These are phyloP conservation scores for Davidsoniella virescens DNA, from an alignment of 2,329 filamentous ascomycete species.

Conservation along the genomic window DNA sequence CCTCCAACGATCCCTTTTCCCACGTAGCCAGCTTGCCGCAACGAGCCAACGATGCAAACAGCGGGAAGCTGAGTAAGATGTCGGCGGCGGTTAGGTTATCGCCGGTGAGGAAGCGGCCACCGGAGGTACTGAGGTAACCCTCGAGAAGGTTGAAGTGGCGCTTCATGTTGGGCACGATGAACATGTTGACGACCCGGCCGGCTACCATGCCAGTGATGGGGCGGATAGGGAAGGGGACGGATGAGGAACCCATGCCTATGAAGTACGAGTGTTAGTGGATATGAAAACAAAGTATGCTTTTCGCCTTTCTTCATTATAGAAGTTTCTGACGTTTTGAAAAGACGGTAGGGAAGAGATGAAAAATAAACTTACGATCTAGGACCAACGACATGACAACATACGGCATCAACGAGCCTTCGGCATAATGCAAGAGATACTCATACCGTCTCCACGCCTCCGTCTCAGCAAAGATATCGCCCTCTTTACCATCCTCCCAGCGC, in stretches of 20 bases:
- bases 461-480: slow-evolving; percentile 41
- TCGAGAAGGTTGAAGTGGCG: slow-evolving; percentile 34
- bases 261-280: not conserved
- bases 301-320: not conserved
- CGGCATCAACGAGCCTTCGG: slow-evolving; percentile 70
- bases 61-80: slow-evolving; percentile 36
- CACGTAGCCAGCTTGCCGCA: slow-evolving; percentile 3
- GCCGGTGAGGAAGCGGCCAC: slow-evolving; percentile 33
- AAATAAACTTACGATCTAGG: slow-evolving; percentile 27
- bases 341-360: too few species aligned
- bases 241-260: slow-evolving; percentile 27
- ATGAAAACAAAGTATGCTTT: too few species aligned
- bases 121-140: slow-evolving; percentile 29
- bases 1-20: slow-evolving; percentile 9
- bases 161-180: slow-evolving; percentile 32
- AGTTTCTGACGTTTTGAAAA: too few species aligned
- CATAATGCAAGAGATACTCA: slow-evolving; percentile 64
- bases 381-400: slow-evolving; percentile 49
- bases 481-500: slow-evolving; percentile 40
- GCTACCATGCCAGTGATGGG: slow-evolving; percentile 33
- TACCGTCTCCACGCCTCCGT: slow-evolving; percentile 43
- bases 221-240: slow-evolving; percentile 36
- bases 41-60: slow-evolving; percentile 25
- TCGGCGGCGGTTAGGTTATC: slow-evolving; percentile 33
- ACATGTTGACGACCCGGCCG: slow-evolving; percentile 23